A percentile compares a stretch with the other conserved stretches of the same genome.
Evolutionary conservation across 371 early-diverging fungal species (phyloP).

Genomic region (Blastocladiella emersonii): DNA sequence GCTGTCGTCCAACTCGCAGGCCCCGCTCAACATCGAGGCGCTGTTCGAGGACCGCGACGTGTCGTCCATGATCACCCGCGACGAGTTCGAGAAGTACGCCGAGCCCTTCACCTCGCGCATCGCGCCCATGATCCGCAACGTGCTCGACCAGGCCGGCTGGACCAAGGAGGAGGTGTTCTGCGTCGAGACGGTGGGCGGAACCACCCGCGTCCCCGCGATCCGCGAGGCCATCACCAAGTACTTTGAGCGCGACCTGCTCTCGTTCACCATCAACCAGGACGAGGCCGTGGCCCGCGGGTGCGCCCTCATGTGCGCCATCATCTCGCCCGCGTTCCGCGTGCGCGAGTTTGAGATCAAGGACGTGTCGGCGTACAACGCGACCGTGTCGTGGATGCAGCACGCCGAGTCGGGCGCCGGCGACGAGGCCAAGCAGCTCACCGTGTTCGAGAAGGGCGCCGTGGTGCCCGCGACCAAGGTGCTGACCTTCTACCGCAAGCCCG

Average conservation of each 20-base stretch:
- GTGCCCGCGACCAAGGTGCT: conserved; percentile 77
- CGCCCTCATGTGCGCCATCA: conserved; percentile 91
- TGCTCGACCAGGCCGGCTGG: conserved; percentile 64
- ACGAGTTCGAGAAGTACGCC: conserved; percentile 73
- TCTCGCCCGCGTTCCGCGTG: conserved; percentile 94
- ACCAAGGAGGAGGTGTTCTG: conserved; percentile 69
- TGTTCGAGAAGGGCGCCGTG: conserved; percentile 27
- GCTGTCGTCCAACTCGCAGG: conserved; percentile 79
- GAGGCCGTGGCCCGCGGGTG: conserved; percentile 94
- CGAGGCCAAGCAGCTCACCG: background rate
- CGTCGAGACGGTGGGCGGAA: conserved; percentile 87
- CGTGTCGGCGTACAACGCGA: conserved; percentile 62
- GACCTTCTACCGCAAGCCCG: conserved; percentile 65
- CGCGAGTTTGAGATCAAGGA: conserved; percentile 88
- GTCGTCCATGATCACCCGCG: conserved; percentile 57
- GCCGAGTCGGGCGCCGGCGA: background rate
- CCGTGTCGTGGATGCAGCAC: conserved; percentile 28
- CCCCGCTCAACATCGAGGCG: conserved; percentile 84
- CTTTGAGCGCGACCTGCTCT: conserved; percentile 72
- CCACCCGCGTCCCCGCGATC: conserved; percentile 84
- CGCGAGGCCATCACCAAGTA: conserved; percentile 71
- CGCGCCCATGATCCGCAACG: conserved; percentile 54
- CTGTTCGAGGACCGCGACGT: conserved; percentile 91
- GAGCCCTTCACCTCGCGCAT: conserved; percentile 58
- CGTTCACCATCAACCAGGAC: conserved; percentile 87